Conservation (phyloP, 2,329 filamentous ascomycete species). For the Trichophyton verrucosum region DNA sequence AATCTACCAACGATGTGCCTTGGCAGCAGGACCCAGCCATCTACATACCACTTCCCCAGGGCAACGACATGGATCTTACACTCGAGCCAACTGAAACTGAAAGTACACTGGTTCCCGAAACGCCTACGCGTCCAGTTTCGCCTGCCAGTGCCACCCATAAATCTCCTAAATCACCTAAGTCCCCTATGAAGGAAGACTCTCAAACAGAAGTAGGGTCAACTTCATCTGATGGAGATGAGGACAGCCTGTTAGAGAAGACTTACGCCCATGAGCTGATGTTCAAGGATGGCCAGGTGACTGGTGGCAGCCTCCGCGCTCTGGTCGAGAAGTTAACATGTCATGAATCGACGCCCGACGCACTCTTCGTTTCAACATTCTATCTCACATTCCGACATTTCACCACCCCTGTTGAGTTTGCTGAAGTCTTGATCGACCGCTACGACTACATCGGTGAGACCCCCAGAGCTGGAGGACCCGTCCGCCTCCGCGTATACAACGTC, state of each 20-base stretch:
- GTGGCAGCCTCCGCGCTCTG: slow-evolving; percentile 76
- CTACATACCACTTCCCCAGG: slow-evolving; percentile 23
- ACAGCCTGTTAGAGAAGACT: slow-evolving; percentile 76
- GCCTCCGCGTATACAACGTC: slow-evolving; percentile 84
- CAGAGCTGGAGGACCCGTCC: slow-evolving; percentile 64
- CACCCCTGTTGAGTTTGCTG: slow-evolving; percentile 63
- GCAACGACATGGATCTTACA: not conserved
- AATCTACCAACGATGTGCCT: not conserved
- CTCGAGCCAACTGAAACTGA: slow-evolving; percentile 19
- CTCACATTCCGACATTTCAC: slow-evolving; percentile 92
- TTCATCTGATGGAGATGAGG: slow-evolving; percentile 64
- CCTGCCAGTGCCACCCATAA: slow-evolving; percentile 43
- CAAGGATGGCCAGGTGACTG: slow-evolving; percentile 88
- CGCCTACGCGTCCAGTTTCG: slow-evolving; percentile 3
- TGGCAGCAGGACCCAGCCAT: slow-evolving; percentile 17
- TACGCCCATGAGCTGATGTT: slow-evolving; percentile 87
- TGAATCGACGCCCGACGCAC: slow-evolving; percentile 79
- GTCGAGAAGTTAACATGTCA: slow-evolving; percentile 92
- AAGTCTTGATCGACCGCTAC: slow-evolving; percentile 78
- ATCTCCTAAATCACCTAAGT: slow-evolving; percentile 44
- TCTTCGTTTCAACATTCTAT: slow-evolving; percentile 90
- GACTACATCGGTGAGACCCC: slow-evolving; percentile 76
- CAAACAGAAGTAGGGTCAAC: slow-evolving; percentile 47
- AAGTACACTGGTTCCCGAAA: slow-evolving; percentile 13
- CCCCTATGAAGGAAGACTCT: slow-evolving; percentile 58